Percentiles rank a stretch among this genome's conserved stretches.
phyloP scores from a whole-genome alignment of 495 filamentous ascomycete genomes.

The Hypoxylon lienhwacheense region DNA sequence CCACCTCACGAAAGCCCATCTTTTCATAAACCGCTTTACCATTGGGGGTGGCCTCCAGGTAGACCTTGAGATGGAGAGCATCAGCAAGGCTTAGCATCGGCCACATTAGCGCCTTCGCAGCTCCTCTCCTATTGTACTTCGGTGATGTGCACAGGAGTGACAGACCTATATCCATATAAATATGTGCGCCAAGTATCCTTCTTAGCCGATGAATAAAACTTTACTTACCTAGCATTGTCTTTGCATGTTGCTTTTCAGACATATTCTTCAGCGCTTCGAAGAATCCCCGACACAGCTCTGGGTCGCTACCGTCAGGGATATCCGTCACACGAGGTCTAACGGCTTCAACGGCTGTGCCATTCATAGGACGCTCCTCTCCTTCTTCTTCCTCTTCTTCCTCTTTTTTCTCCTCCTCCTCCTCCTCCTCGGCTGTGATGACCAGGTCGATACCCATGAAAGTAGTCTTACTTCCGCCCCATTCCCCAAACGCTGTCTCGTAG shows the following conservation, averaged over 20 bases:
- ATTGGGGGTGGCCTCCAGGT: conserved; percentile 40
- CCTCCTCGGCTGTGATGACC: not conserved
- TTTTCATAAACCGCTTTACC: conserved; percentile 42
- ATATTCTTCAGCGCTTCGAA: conserved; percentile 19
- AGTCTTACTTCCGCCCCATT: conserved; percentile 17
- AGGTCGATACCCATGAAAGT: not conserved
- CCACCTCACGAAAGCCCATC: conserved; percentile 42
- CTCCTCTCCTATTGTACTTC: conserved; percentile 42
- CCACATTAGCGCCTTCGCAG: conserved; percentile 36
- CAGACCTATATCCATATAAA: conserved; percentile 22
- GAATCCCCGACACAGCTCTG: conserved; percentile 21
- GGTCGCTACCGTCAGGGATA: conserved; percentile 18
- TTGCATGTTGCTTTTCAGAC: conserved; percentile 30
- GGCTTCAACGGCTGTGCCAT: conserved; percentile 7
- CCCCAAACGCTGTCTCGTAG: conserved; percentile 25
- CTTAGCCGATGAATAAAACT: conserved; percentile 5
- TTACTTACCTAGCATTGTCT: conserved; percentile 35
- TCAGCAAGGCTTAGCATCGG: conserved; percentile 39
- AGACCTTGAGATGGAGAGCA: conserved; percentile 29
- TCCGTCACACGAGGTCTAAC: not conserved
- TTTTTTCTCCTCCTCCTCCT: conserved; percentile 1
- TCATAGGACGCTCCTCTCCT: conserved; percentile 2
- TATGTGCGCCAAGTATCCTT: not conserved
- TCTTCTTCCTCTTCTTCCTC: not conserved
- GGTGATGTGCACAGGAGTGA: conserved; percentile 43